These are phyloP conservation scores for Penicillium concentricum DNA, from an alignment of 2,329 filamentous ascomycete species.

Conservation along the genomic window DNA sequence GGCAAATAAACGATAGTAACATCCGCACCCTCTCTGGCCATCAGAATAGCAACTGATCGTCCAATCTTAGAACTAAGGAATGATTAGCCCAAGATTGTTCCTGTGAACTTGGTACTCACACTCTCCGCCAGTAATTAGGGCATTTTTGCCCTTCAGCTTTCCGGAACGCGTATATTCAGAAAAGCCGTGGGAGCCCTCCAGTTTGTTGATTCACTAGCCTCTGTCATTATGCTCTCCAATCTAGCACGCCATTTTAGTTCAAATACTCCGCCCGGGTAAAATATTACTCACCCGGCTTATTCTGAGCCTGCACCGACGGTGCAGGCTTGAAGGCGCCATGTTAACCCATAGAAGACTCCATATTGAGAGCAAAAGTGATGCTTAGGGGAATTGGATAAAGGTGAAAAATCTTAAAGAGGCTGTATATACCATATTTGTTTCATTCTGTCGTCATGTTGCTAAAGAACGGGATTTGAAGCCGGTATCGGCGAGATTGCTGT, in stretches of 20 bases:
- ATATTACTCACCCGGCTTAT: constrained; percentile 26
- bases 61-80: constrained; percentile 13
- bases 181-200: constrained; percentile 29
- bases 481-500: background rate
- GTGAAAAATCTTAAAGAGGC: background rate
- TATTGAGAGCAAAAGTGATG: background rate
- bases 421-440: background rate
- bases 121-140: constrained; percentile 58
- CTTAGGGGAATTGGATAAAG: background rate
- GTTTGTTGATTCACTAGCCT: constrained; percentile 37
- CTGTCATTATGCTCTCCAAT: constrained; percentile 23
- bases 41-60: constrained; percentile 13
- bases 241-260: background rate
- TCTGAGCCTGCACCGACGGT: constrained; percentile 22
- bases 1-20: constrained; percentile 15
- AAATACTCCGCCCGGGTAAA: background rate
- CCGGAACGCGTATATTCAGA: constrained; percentile 46
- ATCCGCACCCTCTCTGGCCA: constrained; percentile 17
- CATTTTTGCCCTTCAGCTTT: constrained; percentile 53
- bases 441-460: constrained; percentile 29
- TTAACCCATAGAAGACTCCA: constrained; percentile 26
- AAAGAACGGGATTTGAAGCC: constrained; percentile 11
- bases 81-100: constrained; percentile 56
- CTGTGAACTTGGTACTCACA: constrained; percentile 51
- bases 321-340: constrained; percentile 26